phyloP scores from a whole-genome alignment of 2,329 filamentous ascomycete species.

The Fusarium sp. region DNA sequence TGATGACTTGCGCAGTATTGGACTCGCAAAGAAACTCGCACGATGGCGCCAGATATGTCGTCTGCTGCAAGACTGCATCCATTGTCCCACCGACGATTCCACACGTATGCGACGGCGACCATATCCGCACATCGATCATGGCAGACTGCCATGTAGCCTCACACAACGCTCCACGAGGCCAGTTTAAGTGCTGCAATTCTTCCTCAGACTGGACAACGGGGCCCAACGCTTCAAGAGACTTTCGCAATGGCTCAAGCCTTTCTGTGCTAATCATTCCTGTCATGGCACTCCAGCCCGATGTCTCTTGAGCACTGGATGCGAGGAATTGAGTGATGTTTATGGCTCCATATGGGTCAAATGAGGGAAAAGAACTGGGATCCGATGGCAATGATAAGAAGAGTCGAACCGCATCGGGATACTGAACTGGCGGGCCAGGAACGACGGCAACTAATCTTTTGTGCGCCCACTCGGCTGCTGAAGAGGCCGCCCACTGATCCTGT shows the following conservation, averaged over 20 bases:
- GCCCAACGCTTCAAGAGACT: slow-evolving; percentile 49
- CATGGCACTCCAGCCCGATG: slow-evolving; percentile 57
- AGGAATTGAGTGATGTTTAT: slow-evolving; percentile 55
- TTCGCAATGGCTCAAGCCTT: slow-evolving; percentile 48
- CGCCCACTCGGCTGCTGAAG: slow-evolving; percentile 50
- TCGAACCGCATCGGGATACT: slow-evolving; percentile 32
- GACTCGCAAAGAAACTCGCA: slow-evolving; percentile 48
- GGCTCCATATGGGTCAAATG: slow-evolving; percentile 54
- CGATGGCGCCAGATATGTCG: slow-evolving; percentile 46
- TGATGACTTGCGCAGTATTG: slow-evolving; percentile 44
- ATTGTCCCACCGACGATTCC: slow-evolving; percentile 52
- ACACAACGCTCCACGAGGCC: slow-evolving; percentile 29
- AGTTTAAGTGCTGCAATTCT: neutral
- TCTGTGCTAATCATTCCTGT: slow-evolving; percentile 54
- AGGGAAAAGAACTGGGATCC: slow-evolving; percentile 43
- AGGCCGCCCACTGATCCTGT: slow-evolving; percentile 50
- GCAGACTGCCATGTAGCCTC: slow-evolving; percentile 54
- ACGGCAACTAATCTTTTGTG: slow-evolving; percentile 44
- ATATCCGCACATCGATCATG: slow-evolving; percentile 55
- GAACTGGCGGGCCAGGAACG: neutral
- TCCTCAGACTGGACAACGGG: slow-evolving; percentile 7
- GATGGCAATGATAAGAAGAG: slow-evolving; percentile 47
- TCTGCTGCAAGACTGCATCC: slow-evolving; percentile 48
- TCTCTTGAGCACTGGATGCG: slow-evolving; percentile 54
- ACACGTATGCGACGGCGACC: slow-evolving; percentile 53